Evolutionary conservation across 192 early-diverging fungal species (phyloP).

Genomic region (Linnemannia zychae): DNA sequence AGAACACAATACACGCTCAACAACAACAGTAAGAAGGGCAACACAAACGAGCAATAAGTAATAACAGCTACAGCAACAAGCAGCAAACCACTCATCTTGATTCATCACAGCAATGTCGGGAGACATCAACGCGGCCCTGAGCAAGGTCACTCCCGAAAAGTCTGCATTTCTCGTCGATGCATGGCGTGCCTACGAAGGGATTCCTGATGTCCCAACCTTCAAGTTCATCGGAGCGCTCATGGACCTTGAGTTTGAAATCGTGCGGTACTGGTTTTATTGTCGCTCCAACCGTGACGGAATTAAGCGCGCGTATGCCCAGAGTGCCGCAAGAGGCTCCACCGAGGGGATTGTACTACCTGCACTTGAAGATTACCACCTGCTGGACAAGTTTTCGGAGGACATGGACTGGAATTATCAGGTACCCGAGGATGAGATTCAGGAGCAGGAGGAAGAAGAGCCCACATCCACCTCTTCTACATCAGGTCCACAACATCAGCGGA

Average conservation of each 20-base stretch:
- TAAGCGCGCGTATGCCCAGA: conserved; percentile 2
- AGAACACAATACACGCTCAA: too few species aligned
- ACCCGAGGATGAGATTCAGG: not conserved
- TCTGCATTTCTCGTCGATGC: conserved; percentile 1
- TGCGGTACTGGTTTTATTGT: conserved; percentile 28
- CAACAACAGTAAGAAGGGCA: too few species aligned
- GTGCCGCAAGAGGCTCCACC: not conserved
- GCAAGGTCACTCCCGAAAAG: not conserved
- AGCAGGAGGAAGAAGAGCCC: not conserved
- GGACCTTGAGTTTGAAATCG: conserved; percentile 3
- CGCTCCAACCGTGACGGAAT: conserved; percentile 13
- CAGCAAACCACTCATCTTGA: not conserved
- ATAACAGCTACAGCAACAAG: not conserved
- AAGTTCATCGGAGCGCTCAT: not conserved
- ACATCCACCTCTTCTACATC: not conserved
- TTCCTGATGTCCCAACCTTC: conserved; percentile 16
- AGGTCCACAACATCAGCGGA: not conserved
- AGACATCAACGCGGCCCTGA: not conserved
- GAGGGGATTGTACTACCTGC: not conserved
- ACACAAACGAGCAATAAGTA: not conserved
- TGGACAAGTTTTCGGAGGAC: conserved; percentile 14
- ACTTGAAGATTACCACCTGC: conserved; percentile 7
- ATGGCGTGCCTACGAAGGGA: conserved; percentile 10
- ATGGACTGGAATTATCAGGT: not conserved
- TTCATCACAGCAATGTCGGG: not conserved